These are phyloP conservation scores for Amanita muscaria DNA, from an alignment of 768 basidiomycete genomes.

Conservation along the genomic window DNA sequence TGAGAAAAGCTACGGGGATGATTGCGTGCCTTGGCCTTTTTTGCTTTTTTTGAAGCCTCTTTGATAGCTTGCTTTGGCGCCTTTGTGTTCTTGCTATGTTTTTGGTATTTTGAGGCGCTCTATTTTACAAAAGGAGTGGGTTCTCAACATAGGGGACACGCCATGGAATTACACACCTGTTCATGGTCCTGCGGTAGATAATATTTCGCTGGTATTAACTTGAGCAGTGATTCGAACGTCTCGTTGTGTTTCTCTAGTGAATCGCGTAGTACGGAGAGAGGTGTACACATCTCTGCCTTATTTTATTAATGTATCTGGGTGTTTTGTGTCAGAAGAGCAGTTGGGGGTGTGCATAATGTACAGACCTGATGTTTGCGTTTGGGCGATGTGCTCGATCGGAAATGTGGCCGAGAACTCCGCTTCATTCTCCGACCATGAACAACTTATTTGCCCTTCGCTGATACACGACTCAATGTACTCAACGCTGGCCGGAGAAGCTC, in stretches of 20 bases:
- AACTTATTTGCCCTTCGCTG: too few species aligned
- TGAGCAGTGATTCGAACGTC: conserved; percentile 74
- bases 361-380: too few species aligned
- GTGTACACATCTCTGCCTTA: too few species aligned
- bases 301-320: too few species aligned
- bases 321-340: too few species aligned
- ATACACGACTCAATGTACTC: too few species aligned
- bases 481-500: too few species aligned
- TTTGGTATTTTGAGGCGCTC: conserved; percentile 30
- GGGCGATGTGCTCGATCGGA: too few species aligned
- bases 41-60: conserved; percentile 83
- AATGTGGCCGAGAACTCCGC: too few species aligned
- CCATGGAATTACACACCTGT: conserved; percentile 35
- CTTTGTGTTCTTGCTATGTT: conserved; percentile 81
- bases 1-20: conserved; percentile 5
- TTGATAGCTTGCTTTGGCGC: conserved; percentile 81
- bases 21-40: conserved; percentile 66
- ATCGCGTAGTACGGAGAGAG: conserved; percentile 30
- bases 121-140: not conserved
- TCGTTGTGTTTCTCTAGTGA: conserved; percentile 82
- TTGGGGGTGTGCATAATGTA: too few species aligned
- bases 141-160: not conserved
- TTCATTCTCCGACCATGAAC: too few species aligned
- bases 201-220: conserved; percentile 83
- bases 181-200: conserved; percentile 73